Conservation (phyloP, 495 filamentous ascomycete genomes). For the Neurospora sp. region DNA sequence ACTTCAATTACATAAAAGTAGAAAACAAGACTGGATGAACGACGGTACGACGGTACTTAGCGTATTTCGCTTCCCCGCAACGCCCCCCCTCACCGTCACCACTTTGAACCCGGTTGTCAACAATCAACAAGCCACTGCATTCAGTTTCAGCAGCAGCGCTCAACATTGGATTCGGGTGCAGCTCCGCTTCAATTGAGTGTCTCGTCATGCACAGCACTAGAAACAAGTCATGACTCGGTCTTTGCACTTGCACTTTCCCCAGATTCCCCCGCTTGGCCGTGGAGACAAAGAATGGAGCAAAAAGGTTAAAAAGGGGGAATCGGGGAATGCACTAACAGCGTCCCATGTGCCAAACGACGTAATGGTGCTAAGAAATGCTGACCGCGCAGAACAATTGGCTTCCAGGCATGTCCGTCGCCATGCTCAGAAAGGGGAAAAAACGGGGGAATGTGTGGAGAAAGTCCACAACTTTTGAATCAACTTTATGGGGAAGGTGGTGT, state of each 20-base stretch:
- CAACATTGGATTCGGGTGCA: background rate
- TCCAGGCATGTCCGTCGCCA: background rate
- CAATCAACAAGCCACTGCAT: background rate
- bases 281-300: background rate
- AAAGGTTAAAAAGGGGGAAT: background rate
- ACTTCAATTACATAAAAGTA: background rate
- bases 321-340: background rate
- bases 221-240: background rate
- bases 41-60: background rate
- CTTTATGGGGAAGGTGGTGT: background rate
- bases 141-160: background rate
- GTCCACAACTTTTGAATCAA: background rate
- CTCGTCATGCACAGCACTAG: background rate
- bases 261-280: background rate
- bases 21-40: background rate
- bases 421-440: background rate
- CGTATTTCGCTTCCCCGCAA: background rate
- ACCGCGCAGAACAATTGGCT: background rate
- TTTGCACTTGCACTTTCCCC: background rate
- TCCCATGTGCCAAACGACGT: background rate
- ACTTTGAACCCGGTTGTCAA: background rate
- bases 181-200: background rate
- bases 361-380: background rate
- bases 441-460: background rate
- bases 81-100: background rate